A percentile compares a stretch with the other conserved stretches of the same genome.
Conservation (phyloP, 2,329 filamentous ascomycete species). For the Fusarium neocosmosporiellum region DNA sequence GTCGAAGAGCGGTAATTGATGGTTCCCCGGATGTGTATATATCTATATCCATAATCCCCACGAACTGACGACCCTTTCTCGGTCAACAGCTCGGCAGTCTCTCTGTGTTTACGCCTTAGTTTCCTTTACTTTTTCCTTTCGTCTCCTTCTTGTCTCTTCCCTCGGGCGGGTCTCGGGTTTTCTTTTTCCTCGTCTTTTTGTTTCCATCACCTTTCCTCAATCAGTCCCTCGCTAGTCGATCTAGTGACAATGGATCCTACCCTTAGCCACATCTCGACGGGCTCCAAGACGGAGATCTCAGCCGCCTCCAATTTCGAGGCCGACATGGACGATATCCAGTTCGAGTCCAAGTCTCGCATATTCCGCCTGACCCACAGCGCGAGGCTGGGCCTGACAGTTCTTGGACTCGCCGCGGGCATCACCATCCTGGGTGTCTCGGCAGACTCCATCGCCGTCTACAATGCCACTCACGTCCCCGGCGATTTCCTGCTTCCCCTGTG, state of each 20-base stretch:
- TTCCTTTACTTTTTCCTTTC: conserved; percentile 10
- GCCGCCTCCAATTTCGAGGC: conserved; percentile 61
- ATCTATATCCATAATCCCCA: conserved; percentile 19
- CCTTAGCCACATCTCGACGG: conserved; percentile 39
- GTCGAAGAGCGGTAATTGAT: conserved; percentile 26
- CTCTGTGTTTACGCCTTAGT: conserved; percentile 2
- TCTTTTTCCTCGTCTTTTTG: conserved; percentile 13
- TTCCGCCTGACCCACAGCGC: conserved; percentile 57
- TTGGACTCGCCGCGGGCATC: conserved; percentile 64
- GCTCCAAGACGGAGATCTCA: conserved; percentile 54
- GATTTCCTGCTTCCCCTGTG: conserved; percentile 66
- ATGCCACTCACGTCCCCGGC: conserved; percentile 61
- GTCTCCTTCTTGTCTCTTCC: conserved; percentile 5
- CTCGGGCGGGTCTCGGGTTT: conserved; percentile 23
- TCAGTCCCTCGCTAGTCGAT: conserved; percentile 5
- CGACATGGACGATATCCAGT: conserved; percentile 52
- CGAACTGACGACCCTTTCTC: background rate
- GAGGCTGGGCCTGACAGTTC: conserved; percentile 59
- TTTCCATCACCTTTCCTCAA: conserved; percentile 1
- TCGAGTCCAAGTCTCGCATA: conserved; percentile 52
- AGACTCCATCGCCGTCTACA: conserved; percentile 66
- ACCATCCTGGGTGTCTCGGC: conserved; percentile 65
- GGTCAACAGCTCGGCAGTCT: conserved; percentile 2
- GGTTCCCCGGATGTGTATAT: conserved; percentile 34
- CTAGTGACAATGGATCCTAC: conserved; percentile 23